phyloP scores from a whole-genome alignment of 768 basidiomycete genomes.

The Asterophora lycoperdoides region DNA sequence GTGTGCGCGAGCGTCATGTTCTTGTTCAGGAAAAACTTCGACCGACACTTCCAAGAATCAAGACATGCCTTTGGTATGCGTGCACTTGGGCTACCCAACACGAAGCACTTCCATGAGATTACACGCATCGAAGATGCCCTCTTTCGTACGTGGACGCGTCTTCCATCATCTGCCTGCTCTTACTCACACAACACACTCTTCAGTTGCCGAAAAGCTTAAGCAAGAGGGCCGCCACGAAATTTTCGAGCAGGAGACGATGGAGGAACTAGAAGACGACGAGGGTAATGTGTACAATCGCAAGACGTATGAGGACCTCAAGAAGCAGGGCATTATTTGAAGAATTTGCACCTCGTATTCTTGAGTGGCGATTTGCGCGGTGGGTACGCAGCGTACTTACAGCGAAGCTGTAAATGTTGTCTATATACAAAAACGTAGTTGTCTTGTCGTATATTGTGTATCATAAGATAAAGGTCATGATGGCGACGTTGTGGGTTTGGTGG shows the following conservation, averaged over 20 bases:
- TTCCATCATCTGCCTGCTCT: background rate
- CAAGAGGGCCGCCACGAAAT: constrained; percentile 95
- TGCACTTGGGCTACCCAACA: constrained; percentile 93
- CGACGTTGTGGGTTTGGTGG: constrained; percentile 18
- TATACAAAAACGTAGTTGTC: background rate
- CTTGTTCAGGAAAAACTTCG: constrained; percentile 80
- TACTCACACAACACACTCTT: background rate
- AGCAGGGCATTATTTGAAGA: constrained; percentile 80
- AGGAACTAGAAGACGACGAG: constrained; percentile 97
- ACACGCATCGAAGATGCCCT: constrained; percentile 96
- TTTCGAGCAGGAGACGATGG: constrained; percentile 90
- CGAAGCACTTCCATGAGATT: constrained; percentile 99
- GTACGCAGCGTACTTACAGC: background rate
- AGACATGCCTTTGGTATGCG: constrained; percentile 98
- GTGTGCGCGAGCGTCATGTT: background rate
- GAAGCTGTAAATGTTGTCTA: constrained; percentile 5
- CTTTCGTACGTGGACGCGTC: constrained; percentile 56
- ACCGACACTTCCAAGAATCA: constrained; percentile 96
- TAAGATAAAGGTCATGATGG: background rate
- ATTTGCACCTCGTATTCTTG: constrained; percentile 1
- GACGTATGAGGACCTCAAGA: constrained; percentile 96
- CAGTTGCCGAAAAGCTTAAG: constrained; percentile 97
- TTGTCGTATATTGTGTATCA: background rate
- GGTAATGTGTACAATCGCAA: constrained; percentile 98
- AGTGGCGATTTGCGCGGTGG: background rate